Base-by-base conservation (phyloP, 1,284 basidiomycete species). In the Tremellales sp. region DNA sequence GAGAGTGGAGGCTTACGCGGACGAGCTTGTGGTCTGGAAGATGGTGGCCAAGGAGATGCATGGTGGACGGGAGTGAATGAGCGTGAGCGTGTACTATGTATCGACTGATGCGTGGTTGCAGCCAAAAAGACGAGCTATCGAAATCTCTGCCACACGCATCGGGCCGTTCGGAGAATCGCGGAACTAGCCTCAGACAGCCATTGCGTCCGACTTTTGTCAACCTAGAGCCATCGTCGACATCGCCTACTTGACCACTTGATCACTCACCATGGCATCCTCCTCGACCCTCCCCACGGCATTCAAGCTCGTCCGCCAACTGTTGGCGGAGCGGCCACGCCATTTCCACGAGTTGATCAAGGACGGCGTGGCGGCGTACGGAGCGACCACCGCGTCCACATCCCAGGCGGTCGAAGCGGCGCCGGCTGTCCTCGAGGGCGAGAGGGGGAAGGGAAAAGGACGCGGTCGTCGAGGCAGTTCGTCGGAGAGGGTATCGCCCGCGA, bases 21-120 rank as follows among this genome's bases (percentile, higher is more conserved):
- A 76, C 53, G 5, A 72, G 72, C 58, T 75, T 74, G 63, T 73
- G 72, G 53, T 77, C 75, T 46, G 72, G 71, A 9, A 77, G 61
- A 47, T 75, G 70, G 46, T 67, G 72, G 43, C 75, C 75, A 51
- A 77, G 70, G 36, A 77, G 58, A 61, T 75, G 69, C 71, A 73
- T 73, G 25, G 40, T 57, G 60, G 19, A 16, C 31, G 19, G 25
- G 32, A 10, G n/a, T n/a, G n/a, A n/a, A n/a, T n/a, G n/a, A n/a
- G n/a, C n/a, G 40, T 7, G 36, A 25, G 36, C 26, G 36, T 14
- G 7, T 24, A 14, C 10, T 14, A 38, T 1, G 36, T n/a, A n/a
- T n/a, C n/a, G n/a, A n/a, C n/a, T n/a, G n/a, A n/a, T n/a, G n/a
- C n/a, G n/a, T n/a, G n/a, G n/a, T n/a, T n/a, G n/a, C n/a, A n/a